These are phyloP conservation scores for Ustilago shanxiensis DNA, from an alignment of 1,284 basidiomycete species.

Conservation along the genomic window DNA sequence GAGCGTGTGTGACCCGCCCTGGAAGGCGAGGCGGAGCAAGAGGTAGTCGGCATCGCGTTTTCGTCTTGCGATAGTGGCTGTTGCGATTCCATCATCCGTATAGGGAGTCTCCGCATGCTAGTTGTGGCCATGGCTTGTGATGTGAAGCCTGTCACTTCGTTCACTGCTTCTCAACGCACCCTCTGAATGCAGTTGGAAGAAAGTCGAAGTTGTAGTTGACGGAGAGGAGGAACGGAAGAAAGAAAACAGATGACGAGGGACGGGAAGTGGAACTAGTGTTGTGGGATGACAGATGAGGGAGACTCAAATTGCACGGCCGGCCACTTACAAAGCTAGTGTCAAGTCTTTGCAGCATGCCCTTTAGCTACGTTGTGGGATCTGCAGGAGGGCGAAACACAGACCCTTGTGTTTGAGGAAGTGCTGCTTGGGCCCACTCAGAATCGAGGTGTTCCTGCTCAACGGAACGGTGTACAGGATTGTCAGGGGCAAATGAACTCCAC, in stretches of 20 bases:
- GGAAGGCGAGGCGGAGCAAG: slow-evolving; percentile 17
- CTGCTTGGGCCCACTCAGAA: background rate
- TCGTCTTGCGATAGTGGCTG: slow-evolving; percentile 18
- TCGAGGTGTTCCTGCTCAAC: background rate
- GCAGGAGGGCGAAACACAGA: slow-evolving; percentile 26
- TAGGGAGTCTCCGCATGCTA: slow-evolving; percentile 24
- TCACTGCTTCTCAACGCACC: background rate
- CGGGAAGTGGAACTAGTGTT: background rate
- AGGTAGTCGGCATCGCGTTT: slow-evolving; percentile 19
- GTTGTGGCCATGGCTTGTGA: slow-evolving; percentile 24
- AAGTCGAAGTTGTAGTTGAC: background rate
- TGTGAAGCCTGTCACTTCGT: background rate
- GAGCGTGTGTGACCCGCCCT: slow-evolving; percentile 12
- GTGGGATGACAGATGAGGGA: slow-evolving; percentile 9
- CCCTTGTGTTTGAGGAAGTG: slow-evolving; percentile 5
- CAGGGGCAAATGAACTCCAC: too few relatives aligned
- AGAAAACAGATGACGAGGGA: background rate
- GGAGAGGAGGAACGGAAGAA: background rate
- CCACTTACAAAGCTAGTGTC: background rate
- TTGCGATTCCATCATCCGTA: slow-evolving; percentile 16
- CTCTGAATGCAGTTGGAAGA: background rate
- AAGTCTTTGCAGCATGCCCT: background rate
- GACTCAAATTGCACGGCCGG: background rate
- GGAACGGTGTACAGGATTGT: too few relatives aligned
- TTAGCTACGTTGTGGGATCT: background rate